These are phyloP conservation scores for Plasmodium vivax DNA, from an alignment of 169 alveolate species.

Conservation along the genomic window DNA sequence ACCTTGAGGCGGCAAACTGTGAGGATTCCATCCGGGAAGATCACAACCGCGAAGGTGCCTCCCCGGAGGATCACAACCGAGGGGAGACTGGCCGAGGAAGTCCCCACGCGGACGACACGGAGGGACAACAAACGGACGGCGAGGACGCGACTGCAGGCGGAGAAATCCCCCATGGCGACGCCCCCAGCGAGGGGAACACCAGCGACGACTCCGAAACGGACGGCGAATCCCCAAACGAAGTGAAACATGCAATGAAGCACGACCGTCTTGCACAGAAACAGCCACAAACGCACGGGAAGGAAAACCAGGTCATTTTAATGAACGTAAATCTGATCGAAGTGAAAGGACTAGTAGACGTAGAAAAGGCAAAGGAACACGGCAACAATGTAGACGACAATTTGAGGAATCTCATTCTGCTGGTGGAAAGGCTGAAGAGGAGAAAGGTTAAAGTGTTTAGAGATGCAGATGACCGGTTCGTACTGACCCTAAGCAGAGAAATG, in stretches of 20 bases:
- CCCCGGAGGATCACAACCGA: neutral
- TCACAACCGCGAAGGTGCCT: neutral
- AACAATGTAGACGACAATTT: constrained; percentile 12
- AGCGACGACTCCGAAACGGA: neutral
- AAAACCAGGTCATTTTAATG: neutral
- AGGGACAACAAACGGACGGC: neutral
- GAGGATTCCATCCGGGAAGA: too few relatives aligned
- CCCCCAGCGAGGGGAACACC: neutral
- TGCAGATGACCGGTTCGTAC: neutral
- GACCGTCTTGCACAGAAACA: neutral
- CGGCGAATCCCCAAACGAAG: neutral
- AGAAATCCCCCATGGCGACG: neutral
- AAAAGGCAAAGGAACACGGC: neutral
- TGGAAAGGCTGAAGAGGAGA: constrained; percentile 12
- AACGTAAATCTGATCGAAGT: neutral
- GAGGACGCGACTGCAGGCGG: neutral
- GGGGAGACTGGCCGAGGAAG: neutral
- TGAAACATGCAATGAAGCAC: neutral
- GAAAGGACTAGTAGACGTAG: constrained; percentile 1
- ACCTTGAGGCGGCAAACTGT: neutral
- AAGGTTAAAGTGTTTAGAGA: neutral
- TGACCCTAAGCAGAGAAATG: neutral
- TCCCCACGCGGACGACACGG: neutral
- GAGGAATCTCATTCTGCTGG: neutral
- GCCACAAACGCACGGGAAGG: neutral